Evolutionary conservation across 805 yeast genomes (phyloP).

Genomic region (Candida krabiensis): DNA sequence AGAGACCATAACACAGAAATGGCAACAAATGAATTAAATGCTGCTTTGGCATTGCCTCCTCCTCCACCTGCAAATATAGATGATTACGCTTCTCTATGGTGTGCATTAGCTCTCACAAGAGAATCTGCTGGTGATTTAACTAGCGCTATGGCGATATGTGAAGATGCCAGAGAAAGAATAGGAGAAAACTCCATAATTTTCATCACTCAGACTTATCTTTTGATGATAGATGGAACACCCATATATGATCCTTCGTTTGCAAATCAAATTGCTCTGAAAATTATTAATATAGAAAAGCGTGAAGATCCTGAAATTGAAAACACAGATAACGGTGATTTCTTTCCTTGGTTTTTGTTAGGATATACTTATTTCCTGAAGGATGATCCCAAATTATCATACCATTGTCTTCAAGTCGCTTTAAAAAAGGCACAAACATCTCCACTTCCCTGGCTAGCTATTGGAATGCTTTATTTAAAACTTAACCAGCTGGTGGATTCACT

Average conservation of each 20-base stretch:
- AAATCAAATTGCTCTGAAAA: constrained; percentile 35
- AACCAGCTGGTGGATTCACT: constrained; percentile 65
- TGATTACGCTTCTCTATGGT: constrained; percentile 53
- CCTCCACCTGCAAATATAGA: constrained; percentile 44
- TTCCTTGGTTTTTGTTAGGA: constrained; percentile 59
- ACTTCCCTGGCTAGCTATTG: constrained; percentile 68
- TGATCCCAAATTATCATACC: constrained; percentile 52
- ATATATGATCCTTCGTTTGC: constrained; percentile 37
- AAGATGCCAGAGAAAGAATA: constrained; percentile 44
- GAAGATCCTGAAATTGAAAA: constrained; percentile 17
- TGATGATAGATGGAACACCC: constrained; percentile 34
- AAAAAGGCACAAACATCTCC: constrained; percentile 53
- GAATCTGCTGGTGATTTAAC: constrained; percentile 50
- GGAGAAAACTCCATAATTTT: constrained; percentile 46
- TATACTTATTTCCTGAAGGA: constrained; percentile 48
- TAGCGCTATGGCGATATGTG: constrained; percentile 51
- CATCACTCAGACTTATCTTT: constrained; percentile 49
- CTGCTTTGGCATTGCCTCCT: constrained; percentile 50
- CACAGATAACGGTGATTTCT: constrained; percentile 44
- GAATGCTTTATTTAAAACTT: constrained; percentile 55
- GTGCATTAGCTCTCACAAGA: constrained; percentile 50
- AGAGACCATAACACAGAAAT: constrained; percentile 49
- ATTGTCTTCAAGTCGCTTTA: constrained; percentile 53
- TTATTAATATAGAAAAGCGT: constrained; percentile 24
- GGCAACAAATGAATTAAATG: constrained; percentile 49